Conservation (phyloP, 2,329 filamentous ascomycete species). For the Stemphylium vesicarium region DNA sequence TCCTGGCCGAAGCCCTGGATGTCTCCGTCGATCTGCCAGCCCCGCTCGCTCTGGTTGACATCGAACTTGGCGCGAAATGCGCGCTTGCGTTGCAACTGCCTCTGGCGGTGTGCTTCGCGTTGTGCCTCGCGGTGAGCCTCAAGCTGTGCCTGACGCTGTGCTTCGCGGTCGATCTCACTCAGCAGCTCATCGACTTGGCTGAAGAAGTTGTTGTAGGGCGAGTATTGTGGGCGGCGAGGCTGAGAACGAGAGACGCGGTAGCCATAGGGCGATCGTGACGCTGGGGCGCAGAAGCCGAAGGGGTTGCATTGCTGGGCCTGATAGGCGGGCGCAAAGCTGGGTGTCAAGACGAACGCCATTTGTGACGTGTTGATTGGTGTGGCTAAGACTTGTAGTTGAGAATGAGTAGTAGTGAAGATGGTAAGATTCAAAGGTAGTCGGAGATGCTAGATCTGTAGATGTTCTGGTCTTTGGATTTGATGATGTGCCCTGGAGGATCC, state of each 20-base stretch:
- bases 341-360: slow-evolving; percentile 47
- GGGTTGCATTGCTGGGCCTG: slow-evolving; percentile 37
- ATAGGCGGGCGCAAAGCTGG: slow-evolving; percentile 41
- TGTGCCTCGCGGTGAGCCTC: slow-evolving; percentile 39
- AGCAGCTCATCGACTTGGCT: slow-evolving; percentile 42
- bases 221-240: slow-evolving; percentile 26
- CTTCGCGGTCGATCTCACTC: slow-evolving; percentile 40
- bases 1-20: slow-evolving; percentile 43
- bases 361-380: slow-evolving; percentile 9
- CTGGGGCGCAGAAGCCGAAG: slow-evolving; percentile 34
- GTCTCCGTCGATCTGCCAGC: slow-evolving; percentile 43
- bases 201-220: slow-evolving; percentile 42
- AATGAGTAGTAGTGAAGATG: slow-evolving; percentile 13
- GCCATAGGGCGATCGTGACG: slow-evolving; percentile 26
- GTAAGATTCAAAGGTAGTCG: slow-evolving; percentile 26
- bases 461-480: slow-evolving; percentile 29
- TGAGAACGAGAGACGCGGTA: slow-evolving; percentile 26
- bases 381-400: slow-evolving; percentile 1
- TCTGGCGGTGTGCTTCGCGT: slow-evolving; percentile 22
- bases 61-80: slow-evolving; percentile 40
- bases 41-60: slow-evolving; percentile 37
- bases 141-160: slow-evolving; percentile 27
- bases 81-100: slow-evolving; percentile 39
- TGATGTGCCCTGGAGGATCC: slow-evolving; percentile 28
- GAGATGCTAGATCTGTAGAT: slow-evolving; percentile 31